A percentile compares a stretch with the other conserved stretches of the same genome.
phyloP scores from a whole-genome alignment of 1,284 basidiomycete genomes.

The Schizophyllum amplum region DNA sequence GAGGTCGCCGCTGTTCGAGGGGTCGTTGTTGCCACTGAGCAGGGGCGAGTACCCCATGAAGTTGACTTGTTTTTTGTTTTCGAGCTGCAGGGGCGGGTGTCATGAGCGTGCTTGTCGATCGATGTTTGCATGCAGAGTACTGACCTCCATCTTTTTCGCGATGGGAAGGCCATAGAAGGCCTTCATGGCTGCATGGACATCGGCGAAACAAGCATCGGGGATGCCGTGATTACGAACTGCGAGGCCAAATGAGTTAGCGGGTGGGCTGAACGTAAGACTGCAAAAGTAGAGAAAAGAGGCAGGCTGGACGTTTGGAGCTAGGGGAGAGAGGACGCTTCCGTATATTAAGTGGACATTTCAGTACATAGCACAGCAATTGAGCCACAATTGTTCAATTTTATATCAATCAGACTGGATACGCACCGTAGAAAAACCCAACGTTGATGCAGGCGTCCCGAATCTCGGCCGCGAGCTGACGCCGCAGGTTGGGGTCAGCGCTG shows the following conservation, averaged over 20 bases:
- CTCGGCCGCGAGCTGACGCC: conserved; percentile 47
- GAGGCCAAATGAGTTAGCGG: no score
- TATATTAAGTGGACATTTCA: neutral
- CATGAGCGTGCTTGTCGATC: no score
- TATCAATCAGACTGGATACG: no score
- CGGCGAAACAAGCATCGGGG: conserved; percentile 40
- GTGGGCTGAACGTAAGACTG: no score
- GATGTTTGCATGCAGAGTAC: no score
- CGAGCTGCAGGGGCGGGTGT: conserved; percentile 36
- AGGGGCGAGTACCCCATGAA: conserved; percentile 80
- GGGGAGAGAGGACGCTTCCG: no score
- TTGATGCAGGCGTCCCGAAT: conserved; percentile 72
- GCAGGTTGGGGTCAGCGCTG: conserved; percentile 32
- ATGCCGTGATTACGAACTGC: conserved; percentile 72
- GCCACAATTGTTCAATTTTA: neutral
- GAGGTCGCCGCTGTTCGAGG: conserved; percentile 60
- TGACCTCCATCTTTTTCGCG: conserved; percentile 55
- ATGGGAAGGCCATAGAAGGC: conserved; percentile 60
- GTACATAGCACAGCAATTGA: neutral
- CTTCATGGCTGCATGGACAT: conserved; percentile 45
- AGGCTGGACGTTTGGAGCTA: no score
- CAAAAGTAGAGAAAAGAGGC: no score
- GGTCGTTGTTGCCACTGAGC: conserved; percentile 58
- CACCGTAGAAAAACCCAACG: conserved; percentile 10
- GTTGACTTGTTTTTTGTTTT: conserved; percentile 61